phyloP scores from a whole-genome alignment of 2,329 filamentous ascomycete genomes.

The Diaporthe destruens region DNA sequence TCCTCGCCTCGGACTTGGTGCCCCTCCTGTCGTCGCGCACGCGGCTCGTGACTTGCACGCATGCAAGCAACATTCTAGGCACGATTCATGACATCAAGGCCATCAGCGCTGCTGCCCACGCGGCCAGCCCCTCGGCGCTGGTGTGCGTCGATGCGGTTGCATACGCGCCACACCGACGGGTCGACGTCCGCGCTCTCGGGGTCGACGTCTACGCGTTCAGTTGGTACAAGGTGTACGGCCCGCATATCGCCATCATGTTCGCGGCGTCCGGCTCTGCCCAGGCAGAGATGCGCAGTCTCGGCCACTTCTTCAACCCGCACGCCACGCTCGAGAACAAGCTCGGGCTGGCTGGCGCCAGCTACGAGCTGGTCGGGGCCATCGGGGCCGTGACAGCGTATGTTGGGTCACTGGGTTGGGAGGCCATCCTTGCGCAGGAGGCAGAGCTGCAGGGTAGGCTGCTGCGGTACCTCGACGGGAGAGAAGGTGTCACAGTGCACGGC shows the following conservation, averaged over 20 bases:
- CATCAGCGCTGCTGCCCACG: slow-evolving; percentile 67
- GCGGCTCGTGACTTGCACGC: slow-evolving; percentile 78
- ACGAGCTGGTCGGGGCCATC: slow-evolving; percentile 76
- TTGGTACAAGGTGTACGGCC: slow-evolving; percentile 88
- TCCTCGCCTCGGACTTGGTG: slow-evolving; percentile 68
- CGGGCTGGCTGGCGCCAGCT: slow-evolving; percentile 76
- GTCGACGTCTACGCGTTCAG: slow-evolving; percentile 84
- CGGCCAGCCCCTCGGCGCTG: slow-evolving; percentile 64
- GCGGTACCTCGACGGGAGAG: slow-evolving; percentile 63
- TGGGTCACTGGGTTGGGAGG: slow-evolving; percentile 55
- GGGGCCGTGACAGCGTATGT: slow-evolving; percentile 74
- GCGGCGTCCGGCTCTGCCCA: slow-evolving; percentile 67
- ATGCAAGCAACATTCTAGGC: slow-evolving; percentile 80
- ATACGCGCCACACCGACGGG: slow-evolving; percentile 77
- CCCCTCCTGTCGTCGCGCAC: slow-evolving; percentile 73
- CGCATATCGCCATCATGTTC: slow-evolving; percentile 80
- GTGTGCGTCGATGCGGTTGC: slow-evolving; percentile 82
- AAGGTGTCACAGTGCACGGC: slow-evolving; percentile 67
- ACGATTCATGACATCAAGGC: slow-evolving; percentile 74
- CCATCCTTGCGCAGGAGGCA: slow-evolving; percentile 68
- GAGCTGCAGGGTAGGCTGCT: slow-evolving; percentile 68
- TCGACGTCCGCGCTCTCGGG: slow-evolving; percentile 76
- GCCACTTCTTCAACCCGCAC: slow-evolving; percentile 76
- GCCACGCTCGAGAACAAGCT: slow-evolving; percentile 75
- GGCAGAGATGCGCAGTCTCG: slow-evolving; percentile 64